Conservation (phyloP, 148 eudicot genomes). For the Heliamphora exappendiculata region DNA sequence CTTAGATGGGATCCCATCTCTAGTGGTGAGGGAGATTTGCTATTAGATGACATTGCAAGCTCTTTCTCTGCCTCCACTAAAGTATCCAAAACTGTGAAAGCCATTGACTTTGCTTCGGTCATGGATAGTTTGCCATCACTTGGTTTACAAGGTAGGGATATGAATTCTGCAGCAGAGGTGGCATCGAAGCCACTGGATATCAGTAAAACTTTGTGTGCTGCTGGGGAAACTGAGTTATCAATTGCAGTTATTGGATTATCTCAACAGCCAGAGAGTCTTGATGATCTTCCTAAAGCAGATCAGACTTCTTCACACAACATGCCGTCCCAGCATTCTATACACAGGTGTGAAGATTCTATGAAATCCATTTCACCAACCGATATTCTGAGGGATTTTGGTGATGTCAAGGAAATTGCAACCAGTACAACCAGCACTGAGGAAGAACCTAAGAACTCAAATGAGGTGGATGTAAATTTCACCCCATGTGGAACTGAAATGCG, state of each 20-base stretch:
- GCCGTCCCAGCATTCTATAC: slow-evolving; percentile 11
- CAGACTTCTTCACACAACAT: slow-evolving; percentile 8
- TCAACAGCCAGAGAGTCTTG: slow-evolving; percentile 12
- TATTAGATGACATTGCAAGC: slow-evolving; percentile 77
- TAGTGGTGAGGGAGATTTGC: slow-evolving; percentile 87
- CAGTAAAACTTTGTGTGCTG: slow-evolving; percentile 11
- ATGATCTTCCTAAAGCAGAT: slow-evolving; percentile 10
- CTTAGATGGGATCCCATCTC: slow-evolving; percentile 91
- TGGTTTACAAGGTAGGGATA: slow-evolving; percentile 41
- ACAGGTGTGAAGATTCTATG: slow-evolving; percentile 13
- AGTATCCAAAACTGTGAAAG: slow-evolving; percentile 36
- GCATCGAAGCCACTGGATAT: slow-evolving; percentile 13
- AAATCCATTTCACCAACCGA: slow-evolving; percentile 13
- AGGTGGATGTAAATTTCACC: slow-evolving; percentile 17
- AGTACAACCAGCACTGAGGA: slow-evolving; percentile 11
- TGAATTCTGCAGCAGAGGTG: slow-evolving; percentile 17
- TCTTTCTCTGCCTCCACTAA: slow-evolving; percentile 48
- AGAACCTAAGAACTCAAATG: slow-evolving; percentile 18
- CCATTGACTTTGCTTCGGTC: slow-evolving; percentile 44
- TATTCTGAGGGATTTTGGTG: slow-evolving; percentile 9
- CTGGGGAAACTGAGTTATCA: slow-evolving; percentile 15
- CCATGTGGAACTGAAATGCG: slow-evolving; percentile 12
- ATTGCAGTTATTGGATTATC: slow-evolving; percentile 12
- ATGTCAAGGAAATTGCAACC: slow-evolving; percentile 15
- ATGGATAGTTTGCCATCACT: slow-evolving; percentile 39